Base-by-base conservation (phyloP, 106 monocot species). In the Vanilla planifolia region DNA sequence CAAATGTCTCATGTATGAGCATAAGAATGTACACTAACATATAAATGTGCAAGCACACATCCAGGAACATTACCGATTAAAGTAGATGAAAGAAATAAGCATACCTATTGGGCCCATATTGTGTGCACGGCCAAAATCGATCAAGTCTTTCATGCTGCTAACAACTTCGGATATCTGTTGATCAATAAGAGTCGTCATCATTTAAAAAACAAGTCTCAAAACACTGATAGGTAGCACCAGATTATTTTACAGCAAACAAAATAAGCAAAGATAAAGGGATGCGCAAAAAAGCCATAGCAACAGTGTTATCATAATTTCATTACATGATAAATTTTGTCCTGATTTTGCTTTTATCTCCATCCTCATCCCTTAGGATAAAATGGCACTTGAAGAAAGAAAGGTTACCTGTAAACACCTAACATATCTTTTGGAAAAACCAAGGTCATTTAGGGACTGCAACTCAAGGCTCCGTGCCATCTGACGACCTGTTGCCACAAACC, bases 101-200 rank as follows among this genome's bases (percentile, higher is more conserved):
- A 61, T 91, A 98, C 96, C 96, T 65, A 80, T 82, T 5, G 98
- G 89, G 30, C 98, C 98, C 53, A 72, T 80, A 50, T 85, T 85
- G 61, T 92, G 71, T 16, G 82, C 77, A 23, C 71, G 68, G 72
- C 79, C 82, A 41, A 88, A 92, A 61, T 76, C 83, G 20, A 98
- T 98, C 77, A 98, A 78, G 48, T 98, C 88, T 70, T 98, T 98
- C 98, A 98, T 98, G 74, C 79, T 77, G 71, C 77, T 92, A 36
- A 98, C 82, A 37, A 98, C 98, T 80, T 98, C 98, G n/a, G 85
- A 73, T 64, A 98, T 98, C 98, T 98, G 76, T 37, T 45, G 19
- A 43, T 43, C 17, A 32, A 14, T 4, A 43, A 10, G 16, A 27
- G 14, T 51, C 21, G 43, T 28, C 23, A 44, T 19, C 25, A 36